These are phyloP conservation scores for Grigorovia yakushimaensis DNA, from an alignment of 805 yeast species.

Conservation along the genomic window DNA sequence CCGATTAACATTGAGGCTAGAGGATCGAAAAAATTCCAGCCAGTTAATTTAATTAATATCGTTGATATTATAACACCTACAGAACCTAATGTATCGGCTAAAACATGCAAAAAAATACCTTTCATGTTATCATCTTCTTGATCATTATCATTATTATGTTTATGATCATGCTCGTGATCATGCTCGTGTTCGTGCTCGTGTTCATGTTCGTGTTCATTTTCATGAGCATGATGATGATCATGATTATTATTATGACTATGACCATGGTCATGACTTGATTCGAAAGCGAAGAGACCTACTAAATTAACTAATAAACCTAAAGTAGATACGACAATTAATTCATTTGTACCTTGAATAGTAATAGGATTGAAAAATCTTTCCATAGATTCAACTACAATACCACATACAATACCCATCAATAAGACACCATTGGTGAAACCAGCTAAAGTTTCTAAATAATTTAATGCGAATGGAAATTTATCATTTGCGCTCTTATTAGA, in stretches of 20 bases:
- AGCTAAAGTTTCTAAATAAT: constrained; percentile 77
- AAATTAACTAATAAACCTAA: constrained; percentile 81
- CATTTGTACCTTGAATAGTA: constrained; percentile 66
- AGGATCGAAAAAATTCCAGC: constrained; percentile 78
- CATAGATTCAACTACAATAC: constrained; percentile 77
- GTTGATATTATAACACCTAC: constrained; percentile 96
- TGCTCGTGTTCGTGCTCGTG: neutral
- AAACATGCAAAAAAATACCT: constrained; percentile 85
- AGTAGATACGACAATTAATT: constrained; percentile 72
- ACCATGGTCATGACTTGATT: constrained; percentile 44
- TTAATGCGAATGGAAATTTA: constrained; percentile 77
- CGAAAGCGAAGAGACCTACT: constrained; percentile 90
- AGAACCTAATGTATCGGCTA: constrained; percentile 95
- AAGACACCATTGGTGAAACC: constrained; percentile 93
- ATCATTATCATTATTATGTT: constrained; percentile 30
- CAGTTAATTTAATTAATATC: constrained; percentile 55
- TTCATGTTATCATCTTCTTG: constrained; percentile 61
- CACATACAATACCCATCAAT: constrained; percentile 78
- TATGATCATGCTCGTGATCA: neutral
- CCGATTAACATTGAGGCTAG: constrained; percentile 86
- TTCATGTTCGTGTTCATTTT: neutral
- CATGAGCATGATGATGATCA: neutral
- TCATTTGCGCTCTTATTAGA: constrained; percentile 48
- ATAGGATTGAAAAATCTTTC: constrained; percentile 77
- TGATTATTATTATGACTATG: constrained; percentile 35